Conservation (phyloP, 257 asterid species). For the Prunella vulgaris region DNA sequence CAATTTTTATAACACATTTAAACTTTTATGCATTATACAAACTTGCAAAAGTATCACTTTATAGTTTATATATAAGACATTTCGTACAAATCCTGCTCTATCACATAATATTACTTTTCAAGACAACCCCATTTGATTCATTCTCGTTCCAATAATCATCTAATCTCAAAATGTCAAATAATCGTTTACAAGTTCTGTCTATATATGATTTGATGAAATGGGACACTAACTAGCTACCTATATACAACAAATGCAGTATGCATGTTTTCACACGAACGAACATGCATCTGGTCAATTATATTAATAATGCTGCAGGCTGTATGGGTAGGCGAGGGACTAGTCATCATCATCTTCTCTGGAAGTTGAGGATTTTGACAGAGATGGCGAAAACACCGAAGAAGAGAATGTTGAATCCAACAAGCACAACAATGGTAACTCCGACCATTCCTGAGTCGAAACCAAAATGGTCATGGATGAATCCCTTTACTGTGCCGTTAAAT, state of each 20-base stretch:
- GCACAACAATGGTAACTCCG: constrained; percentile 40
- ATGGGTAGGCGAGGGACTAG: not conserved
- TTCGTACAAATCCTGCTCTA: too few species aligned
- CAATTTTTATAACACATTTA: too few species aligned
- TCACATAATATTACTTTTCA: too few species aligned
- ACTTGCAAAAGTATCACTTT: too few species aligned
- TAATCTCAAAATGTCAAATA: not conserved
- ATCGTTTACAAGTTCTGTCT: too few species aligned
- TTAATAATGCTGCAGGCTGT: not conserved
- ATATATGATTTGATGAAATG: not conserved
- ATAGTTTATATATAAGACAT: too few species aligned
- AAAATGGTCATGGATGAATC: constrained; percentile 41
- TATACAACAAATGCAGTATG: not conserved
- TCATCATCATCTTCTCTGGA: constrained; percentile 49
- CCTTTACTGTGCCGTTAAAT: constrained; percentile 63
- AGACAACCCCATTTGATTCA: too few species aligned
- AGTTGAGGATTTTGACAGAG: constrained; percentile 66
- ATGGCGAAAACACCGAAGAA: constrained; percentile 56
- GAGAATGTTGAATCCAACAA: constrained; percentile 42
- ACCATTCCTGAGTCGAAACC: constrained; percentile 61
- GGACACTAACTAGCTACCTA: too few species aligned
- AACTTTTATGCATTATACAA: too few species aligned
- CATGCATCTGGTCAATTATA: too few species aligned
- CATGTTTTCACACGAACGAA: not conserved
- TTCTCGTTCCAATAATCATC: not conserved